phyloP scores from a whole-genome alignment of 1,139 yeast species.

The Geotrichum fermentans region DNA sequence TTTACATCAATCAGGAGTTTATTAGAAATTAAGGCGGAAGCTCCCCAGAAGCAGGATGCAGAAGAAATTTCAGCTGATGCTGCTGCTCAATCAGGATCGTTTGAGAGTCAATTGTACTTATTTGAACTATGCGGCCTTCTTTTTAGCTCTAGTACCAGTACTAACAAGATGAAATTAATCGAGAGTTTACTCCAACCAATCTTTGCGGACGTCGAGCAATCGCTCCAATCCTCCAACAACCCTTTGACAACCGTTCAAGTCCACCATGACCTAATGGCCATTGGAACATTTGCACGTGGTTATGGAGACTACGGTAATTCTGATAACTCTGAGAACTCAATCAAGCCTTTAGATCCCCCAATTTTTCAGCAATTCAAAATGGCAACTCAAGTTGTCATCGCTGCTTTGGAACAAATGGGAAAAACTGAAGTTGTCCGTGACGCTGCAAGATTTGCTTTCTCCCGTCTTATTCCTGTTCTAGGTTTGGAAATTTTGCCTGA shows the following conservation, averaged over 20 bases:
- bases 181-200: conserved; percentile 64
- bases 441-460: conserved; percentile 79
- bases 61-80: conserved; percentile 39
- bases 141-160: conserved; percentile 33
- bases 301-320: conserved; percentile 44
- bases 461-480: conserved; percentile 76
- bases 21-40: conserved; percentile 55
- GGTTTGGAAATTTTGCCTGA: conserved; percentile 52
- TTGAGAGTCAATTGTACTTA: conserved; percentile 73
- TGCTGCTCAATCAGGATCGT: conserved; percentile 55
- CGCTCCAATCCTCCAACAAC: conserved; percentile 40
- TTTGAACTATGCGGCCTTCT: conserved; percentile 55
- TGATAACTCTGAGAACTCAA: conserved; percentile 14
- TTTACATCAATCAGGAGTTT: conserved; percentile 52
- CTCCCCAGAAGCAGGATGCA: conserved; percentile 45
- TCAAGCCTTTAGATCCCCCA: conserved; percentile 22
- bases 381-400: conserved; percentile 77
- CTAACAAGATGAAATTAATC: conserved; percentile 23
- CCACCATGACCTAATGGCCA: conserved; percentile 81
- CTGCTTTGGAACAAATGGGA: conserved; percentile 72
- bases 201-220: conserved; percentile 64
- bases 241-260: conserved; percentile 59
- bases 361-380: conserved; percentile 54
- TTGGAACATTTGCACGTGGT: conserved; percentile 87
- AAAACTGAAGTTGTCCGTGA: conserved; percentile 70